phyloP scores from a whole-genome alignment of 2,329 filamentous ascomycete genomes.

The Ophiostoma angusticollis region DNA sequence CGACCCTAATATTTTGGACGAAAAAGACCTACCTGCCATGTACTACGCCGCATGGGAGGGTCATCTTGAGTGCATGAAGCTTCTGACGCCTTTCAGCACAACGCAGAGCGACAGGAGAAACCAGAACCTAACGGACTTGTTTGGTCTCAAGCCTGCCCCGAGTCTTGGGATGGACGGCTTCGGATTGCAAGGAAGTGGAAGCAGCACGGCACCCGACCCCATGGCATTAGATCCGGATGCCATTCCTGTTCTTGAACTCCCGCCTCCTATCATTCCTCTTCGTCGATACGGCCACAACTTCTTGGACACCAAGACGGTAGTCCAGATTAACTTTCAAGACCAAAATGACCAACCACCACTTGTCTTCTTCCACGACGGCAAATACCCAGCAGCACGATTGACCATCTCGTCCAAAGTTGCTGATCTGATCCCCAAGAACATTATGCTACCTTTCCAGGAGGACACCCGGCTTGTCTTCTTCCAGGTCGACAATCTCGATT shows the following conservation, averaged over 20 bases:
- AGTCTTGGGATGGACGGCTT: constrained; percentile 3
- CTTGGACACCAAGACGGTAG: constrained; percentile 90
- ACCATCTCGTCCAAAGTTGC: constrained; percentile 95
- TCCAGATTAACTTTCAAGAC: constrained; percentile 83
- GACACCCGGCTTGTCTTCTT: constrained; percentile 89
- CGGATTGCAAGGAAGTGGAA: constrained; percentile 29
- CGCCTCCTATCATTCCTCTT: constrained; percentile 89
- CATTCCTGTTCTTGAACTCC: constrained; percentile 82
- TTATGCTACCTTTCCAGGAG: constrained; percentile 91
- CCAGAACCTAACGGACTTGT: constrained; percentile 26
- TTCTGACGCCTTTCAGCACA: constrained; percentile 53
- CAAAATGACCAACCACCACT: constrained; percentile 62
- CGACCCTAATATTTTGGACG: constrained; percentile 68
- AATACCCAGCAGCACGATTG: constrained; percentile 86
- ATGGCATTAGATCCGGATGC: constrained; percentile 70
- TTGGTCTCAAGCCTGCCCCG: constrained; percentile 24
- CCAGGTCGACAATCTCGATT: constrained; percentile 85
- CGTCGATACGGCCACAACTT: constrained; percentile 97
- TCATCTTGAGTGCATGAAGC: constrained; percentile 83
- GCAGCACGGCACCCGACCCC: constrained; percentile 39
- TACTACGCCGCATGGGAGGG: constrained; percentile 99
- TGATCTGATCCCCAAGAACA: constrained; percentile 90
- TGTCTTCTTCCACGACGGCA: constrained; percentile 92
- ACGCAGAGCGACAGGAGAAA: constrained; percentile 20
- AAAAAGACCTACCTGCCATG: constrained; percentile 87